These are phyloP conservation scores for Mortierella alpina DNA, from an alignment of 192 early-diverging fungal genomes.

Conservation along the genomic window DNA sequence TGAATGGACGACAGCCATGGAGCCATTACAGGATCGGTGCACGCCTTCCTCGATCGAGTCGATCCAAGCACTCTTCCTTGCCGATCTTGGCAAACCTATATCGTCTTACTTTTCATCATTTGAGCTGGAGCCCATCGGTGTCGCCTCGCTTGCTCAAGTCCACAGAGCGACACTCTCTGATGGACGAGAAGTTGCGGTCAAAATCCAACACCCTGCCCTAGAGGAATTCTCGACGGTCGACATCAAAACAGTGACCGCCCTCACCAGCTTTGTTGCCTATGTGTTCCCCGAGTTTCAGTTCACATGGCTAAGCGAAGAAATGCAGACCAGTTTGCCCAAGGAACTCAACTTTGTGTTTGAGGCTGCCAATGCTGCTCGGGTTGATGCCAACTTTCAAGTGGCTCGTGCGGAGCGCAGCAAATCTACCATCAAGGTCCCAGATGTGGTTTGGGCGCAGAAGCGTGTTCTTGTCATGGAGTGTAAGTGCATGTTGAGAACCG, in stretches of 20 bases:
- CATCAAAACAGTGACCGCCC: conserved; percentile 74
- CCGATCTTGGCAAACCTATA: conserved; percentile 75
- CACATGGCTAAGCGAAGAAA: conserved; percentile 89
- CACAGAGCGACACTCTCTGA: conserved; percentile 80
- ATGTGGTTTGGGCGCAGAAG: conserved; percentile 78
- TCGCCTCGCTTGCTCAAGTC: conserved; percentile 94
- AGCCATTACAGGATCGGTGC: conserved; percentile 84
- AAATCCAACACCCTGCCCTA: conserved; percentile 91
- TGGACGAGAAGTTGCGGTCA: conserved; percentile 88
- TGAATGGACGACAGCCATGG: conserved; percentile 92
- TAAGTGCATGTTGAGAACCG: not conserved
- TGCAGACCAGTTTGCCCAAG: conserved; percentile 83
- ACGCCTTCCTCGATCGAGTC: conserved; percentile 79
- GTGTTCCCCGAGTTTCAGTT: conserved; percentile 94
- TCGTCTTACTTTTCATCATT: conserved; percentile 80
- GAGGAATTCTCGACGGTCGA: conserved; percentile 83
- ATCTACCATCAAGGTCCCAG: conserved; percentile 78
- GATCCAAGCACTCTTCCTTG: conserved; percentile 73
- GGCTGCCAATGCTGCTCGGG: conserved; percentile 78
- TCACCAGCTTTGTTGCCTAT: conserved; percentile 72
- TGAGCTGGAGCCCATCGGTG: conserved; percentile 88
- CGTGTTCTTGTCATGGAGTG: conserved; percentile 93
- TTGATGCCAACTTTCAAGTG: conserved; percentile 68
- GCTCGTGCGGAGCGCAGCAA: conserved; percentile 53
- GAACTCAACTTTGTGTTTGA: conserved; percentile 91